These are phyloP conservation scores for Heterobasidion parviporum DNA, from an alignment of 1,284 basidiomycete genomes.

Conservation along the genomic window DNA sequence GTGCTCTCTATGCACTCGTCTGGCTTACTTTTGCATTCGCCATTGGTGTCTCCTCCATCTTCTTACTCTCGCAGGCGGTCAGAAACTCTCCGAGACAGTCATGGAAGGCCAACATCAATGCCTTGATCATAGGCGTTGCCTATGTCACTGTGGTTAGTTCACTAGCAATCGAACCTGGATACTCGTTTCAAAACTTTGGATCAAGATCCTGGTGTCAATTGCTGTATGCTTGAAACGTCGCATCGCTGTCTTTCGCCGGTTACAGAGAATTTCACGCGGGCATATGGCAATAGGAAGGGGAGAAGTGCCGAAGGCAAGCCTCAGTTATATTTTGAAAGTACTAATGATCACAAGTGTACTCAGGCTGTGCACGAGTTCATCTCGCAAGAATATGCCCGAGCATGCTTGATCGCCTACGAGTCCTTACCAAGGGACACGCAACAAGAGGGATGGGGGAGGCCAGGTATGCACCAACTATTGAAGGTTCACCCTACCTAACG, in stretches of 20 bases:
- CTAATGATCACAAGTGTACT: neutral
- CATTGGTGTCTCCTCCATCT: constrained; percentile 50
- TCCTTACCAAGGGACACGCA: constrained; percentile 63
- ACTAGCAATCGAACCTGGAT: neutral
- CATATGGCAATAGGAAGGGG: constrained; percentile 51
- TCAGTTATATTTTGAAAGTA: neutral
- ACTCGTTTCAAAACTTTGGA: too few relatives aligned
- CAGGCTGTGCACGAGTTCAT: constrained; percentile 71
- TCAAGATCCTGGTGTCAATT: constrained; percentile 44
- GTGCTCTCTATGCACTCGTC: constrained; percentile 32
- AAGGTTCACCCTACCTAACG: neutral
- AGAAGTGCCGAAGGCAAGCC: constrained; percentile 67
- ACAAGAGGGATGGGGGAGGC: constrained; percentile 79
- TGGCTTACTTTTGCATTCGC: constrained; percentile 42
- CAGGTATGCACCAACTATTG: constrained; percentile 35
- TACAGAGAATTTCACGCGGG: constrained; percentile 66
- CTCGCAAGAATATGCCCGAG: constrained; percentile 70
- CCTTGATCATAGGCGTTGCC: constrained; percentile 53
- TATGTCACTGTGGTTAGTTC: constrained; percentile 57
- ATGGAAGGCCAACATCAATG: constrained; percentile 56
- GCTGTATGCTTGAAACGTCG: constrained; percentile 59
- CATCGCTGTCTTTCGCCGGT: constrained; percentile 49
- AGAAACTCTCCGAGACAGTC: constrained; percentile 44
- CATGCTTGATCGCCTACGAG: constrained; percentile 70
- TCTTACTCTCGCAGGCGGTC: constrained; percentile 62